Base-by-base conservation (phyloP, 139 green algal species). In the Chlorella sp. region DNA sequence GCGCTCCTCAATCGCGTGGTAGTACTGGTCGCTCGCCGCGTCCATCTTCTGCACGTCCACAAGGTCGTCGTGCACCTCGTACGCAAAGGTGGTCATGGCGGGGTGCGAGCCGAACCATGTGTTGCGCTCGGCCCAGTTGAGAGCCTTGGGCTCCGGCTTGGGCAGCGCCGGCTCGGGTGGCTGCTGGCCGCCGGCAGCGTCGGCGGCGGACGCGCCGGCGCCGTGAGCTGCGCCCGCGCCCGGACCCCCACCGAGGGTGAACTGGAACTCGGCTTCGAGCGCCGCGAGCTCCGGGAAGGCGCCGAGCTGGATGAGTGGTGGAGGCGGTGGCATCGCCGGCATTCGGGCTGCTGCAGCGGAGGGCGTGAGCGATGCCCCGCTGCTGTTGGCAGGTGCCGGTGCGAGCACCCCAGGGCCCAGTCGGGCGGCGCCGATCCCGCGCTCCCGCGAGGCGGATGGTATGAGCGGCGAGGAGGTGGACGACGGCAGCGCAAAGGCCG, bases 121-220 rank as follows among this genome's bases (percentile, higher is more conserved):
- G 76, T 90, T 90, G 10, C 73, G 65, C 36, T 74, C 71, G 1
- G 85, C 85, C 85, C 85, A 90, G 35, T 68, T 69, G 17, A 86
- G 67, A 26, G 85, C 85, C 26, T 75, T 69, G 23, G 67, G 69
- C 69, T 68, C 69, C 26, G 67, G 67, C 26, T 31, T 33, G 59
- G 27, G 35, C 60, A 42, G 34, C 61, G 35, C 24, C 69, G 23
- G n/a, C n/a, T 2, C 32, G 36, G 33, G 66, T 31, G 69, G 34
- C 31, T 35, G 34, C 20, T 30, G 31, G 31, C 31, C 70, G 23
- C n/a, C n/a, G n/a, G n/a, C n/a, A n/a, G n/a, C n/a, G n/a, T n/a
- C n/a, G n/a, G n/a, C n/a, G n/a, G n/a, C n/a, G n/a, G n/a, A n/a
- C n/a, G n/a, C n/a, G n/a, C n/a, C n/a, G n/a, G n/a, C n/a, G n/a